Evolutionary conservation across 768 basidiomycete species (phyloP).

Genomic region (Lyophyllum decastes): DNA sequence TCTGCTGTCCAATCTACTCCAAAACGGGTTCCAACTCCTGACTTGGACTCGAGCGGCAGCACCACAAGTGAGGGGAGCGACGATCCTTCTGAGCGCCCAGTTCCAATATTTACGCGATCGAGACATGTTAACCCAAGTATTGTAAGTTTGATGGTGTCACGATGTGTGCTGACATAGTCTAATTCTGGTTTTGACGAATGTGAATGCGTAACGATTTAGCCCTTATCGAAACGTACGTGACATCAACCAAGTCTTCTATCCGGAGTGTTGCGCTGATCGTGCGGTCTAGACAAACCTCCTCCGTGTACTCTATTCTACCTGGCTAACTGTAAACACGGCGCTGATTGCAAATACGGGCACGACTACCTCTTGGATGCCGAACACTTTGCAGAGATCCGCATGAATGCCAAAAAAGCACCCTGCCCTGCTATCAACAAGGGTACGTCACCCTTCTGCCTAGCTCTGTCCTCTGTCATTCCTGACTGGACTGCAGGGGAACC

Average conservation of each 20-base stretch:
- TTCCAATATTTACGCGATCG: slow-evolving; percentile 35
- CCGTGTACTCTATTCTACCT: slow-evolving; percentile 71
- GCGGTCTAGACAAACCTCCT: slow-evolving; percentile 54
- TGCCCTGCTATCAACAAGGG: slow-evolving; percentile 64
- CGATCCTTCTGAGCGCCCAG: slow-evolving; percentile 28
- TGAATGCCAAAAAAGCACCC: slow-evolving; percentile 62
- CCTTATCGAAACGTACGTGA: slow-evolving; percentile 62
- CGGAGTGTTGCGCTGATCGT: slow-evolving; percentile 17
- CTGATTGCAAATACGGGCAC: slow-evolving; percentile 61
- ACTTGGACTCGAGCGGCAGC: slow-evolving; percentile 45
- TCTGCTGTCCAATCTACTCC: slow-evolving; percentile 35
- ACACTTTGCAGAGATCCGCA: slow-evolving; percentile 52
- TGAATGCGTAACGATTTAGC: slow-evolving; percentile 29
- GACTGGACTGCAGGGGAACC: slow-evolving; percentile 41
- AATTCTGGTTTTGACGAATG: background rate
- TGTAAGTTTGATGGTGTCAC: slow-evolving; percentile 34
- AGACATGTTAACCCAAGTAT: slow-evolving; percentile 54
- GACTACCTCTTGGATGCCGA: slow-evolving; percentile 59
- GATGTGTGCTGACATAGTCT: background rate
- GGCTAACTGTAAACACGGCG: slow-evolving; percentile 58
- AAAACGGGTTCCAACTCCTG: slow-evolving; percentile 34
- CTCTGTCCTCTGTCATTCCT: slow-evolving; percentile 3
- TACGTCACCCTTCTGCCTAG: slow-evolving; percentile 22
- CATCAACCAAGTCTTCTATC: slow-evolving; percentile 2
- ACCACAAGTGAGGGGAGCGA: slow-evolving; percentile 48